Conservation (phyloP, 1,139 yeast genomes). For the Debaryomyces robertsiae region DNA sequence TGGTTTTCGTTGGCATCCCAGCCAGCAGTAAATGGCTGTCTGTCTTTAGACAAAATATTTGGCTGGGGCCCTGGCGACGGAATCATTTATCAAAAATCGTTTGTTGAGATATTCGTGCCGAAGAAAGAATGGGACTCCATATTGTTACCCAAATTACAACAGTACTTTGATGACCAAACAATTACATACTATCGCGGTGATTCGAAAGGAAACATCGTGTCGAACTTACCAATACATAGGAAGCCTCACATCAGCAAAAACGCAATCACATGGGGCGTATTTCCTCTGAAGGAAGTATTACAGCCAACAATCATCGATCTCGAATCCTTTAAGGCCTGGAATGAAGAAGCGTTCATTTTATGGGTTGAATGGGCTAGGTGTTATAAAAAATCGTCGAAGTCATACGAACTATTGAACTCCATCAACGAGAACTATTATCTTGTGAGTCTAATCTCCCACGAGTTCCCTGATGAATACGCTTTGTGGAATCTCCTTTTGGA, state of each 20-base stretch:
- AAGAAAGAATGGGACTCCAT: slow-evolving; percentile 72
- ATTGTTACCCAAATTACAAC: slow-evolving; percentile 55
- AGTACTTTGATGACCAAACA: slow-evolving; percentile 40
- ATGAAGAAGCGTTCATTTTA: slow-evolving; percentile 87
- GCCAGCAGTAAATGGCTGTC: slow-evolving; percentile 83
- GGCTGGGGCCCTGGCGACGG: slow-evolving; percentile 98
- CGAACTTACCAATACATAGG: slow-evolving; percentile 51
- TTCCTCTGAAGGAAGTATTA: slow-evolving; percentile 81
- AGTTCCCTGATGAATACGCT: slow-evolving; percentile 71
- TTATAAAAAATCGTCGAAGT: slow-evolving; percentile 57
- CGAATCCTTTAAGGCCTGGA: slow-evolving; percentile 90
- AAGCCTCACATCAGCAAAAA: slow-evolving; percentile 44
- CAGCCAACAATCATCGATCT: slow-evolving; percentile 89
- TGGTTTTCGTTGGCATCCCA: slow-evolving; percentile 92
- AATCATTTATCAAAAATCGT: slow-evolving; percentile 88
- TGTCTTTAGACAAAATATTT: slow-evolving; percentile 79
- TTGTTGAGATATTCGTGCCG: slow-evolving; percentile 80
- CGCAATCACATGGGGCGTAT: slow-evolving; percentile 97
- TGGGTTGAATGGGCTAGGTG: slow-evolving; percentile 93
- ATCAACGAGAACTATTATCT: slow-evolving; percentile 67
- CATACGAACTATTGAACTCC: slow-evolving; percentile 61
- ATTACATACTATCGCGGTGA: slow-evolving; percentile 77
- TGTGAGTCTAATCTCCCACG: slow-evolving; percentile 85
- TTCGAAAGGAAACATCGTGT: slow-evolving; percentile 53
- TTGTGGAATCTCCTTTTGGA: slow-evolving; percentile 69